A percentile compares a stretch with the other conserved stretches of the same genome.
These are phyloP conservation scores for Coemansia sp. DNA, from an alignment of 192 early-diverging fungal genomes.

Conservation along the genomic window DNA sequence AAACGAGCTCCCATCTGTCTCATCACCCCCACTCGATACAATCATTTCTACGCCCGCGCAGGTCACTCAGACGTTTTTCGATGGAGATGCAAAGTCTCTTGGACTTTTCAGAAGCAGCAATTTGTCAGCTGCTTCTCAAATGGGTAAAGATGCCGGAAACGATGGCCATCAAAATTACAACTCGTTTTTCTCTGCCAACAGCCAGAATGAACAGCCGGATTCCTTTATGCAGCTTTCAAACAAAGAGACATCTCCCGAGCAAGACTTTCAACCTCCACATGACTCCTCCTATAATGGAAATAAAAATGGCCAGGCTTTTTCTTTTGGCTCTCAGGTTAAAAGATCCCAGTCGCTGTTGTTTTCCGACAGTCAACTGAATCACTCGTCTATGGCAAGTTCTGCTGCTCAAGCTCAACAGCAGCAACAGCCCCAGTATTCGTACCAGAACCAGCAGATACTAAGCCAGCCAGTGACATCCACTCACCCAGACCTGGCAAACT, in stretches of 20 bases:
- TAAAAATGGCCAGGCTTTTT: neutral
- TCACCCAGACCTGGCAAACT: neutral
- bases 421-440: neutral
- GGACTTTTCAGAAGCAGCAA: neutral
- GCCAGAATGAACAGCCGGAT: neutral
- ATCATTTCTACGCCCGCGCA: neutral
- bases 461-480: neutral
- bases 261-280: neutral
- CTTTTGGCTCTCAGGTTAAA: constrained; percentile 10
- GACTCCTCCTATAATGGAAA: neutral
- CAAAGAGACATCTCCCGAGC: neutral
- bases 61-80: neutral
- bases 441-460: neutral
- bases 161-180: neutral
- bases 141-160: neutral
- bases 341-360: constrained; percentile 29
- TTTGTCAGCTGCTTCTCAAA: neutral
- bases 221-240: neutral
- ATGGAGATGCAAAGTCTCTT: neutral
- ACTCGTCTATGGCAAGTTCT: neutral
- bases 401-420: neutral
- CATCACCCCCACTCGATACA: neutral
- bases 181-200: neutral
- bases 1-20: neutral
- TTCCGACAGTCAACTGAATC: constrained; percentile 2